A percentile compares a stretch with the other conserved stretches of the same genome.
These are phyloP conservation scores for Leishmania turanica DNA, from an alignment of 208 protist genomes.

Conservation along the genomic window DNA sequence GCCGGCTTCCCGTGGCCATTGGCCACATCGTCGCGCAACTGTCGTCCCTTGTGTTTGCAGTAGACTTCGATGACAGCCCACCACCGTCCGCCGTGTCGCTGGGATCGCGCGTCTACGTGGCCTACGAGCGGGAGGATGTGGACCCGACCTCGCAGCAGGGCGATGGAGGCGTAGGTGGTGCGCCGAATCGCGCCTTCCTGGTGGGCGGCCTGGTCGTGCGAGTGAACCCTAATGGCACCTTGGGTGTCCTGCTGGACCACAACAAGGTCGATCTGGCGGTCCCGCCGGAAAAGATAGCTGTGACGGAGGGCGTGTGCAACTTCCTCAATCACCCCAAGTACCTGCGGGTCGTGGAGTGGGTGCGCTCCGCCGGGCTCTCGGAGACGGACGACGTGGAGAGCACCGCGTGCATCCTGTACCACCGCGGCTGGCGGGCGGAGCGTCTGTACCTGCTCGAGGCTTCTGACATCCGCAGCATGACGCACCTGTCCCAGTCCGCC, in stretches of 20 bases:
- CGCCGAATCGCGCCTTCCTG: slow-evolving; percentile 25
- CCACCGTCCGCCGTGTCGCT: slow-evolving; percentile 31
- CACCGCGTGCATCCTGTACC: slow-evolving; percentile 81
- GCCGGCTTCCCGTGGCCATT: slow-evolving; percentile 51
- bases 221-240: slow-evolving; percentile 82
- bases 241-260: slow-evolving; percentile 83
- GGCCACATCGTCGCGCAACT: slow-evolving; percentile 82
- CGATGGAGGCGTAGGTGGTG: neutral
- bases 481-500: slow-evolving; percentile 75
- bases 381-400: slow-evolving; percentile 47
- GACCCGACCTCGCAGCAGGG: neutral
- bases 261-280: slow-evolving; percentile 82
- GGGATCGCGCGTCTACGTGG: slow-evolving; percentile 55
- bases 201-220: slow-evolving; percentile 78
- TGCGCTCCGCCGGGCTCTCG: slow-evolving; percentile 70
- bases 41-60: slow-evolving; percentile 70
- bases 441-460: slow-evolving; percentile 82
- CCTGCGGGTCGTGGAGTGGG: slow-evolving; percentile 75
- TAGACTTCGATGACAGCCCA: slow-evolving; percentile 44
- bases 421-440: slow-evolving; percentile 82
- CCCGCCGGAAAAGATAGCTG: slow-evolving; percentile 69
- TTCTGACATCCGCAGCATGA: slow-evolving; percentile 66
- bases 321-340: slow-evolving; percentile 53
- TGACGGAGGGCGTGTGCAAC: slow-evolving; percentile 65
- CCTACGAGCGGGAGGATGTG: slow-evolving; percentile 42